Conservation (phyloP, 2,329 filamentous ascomycete genomes). For the Byssochlamys sp. region DNA sequence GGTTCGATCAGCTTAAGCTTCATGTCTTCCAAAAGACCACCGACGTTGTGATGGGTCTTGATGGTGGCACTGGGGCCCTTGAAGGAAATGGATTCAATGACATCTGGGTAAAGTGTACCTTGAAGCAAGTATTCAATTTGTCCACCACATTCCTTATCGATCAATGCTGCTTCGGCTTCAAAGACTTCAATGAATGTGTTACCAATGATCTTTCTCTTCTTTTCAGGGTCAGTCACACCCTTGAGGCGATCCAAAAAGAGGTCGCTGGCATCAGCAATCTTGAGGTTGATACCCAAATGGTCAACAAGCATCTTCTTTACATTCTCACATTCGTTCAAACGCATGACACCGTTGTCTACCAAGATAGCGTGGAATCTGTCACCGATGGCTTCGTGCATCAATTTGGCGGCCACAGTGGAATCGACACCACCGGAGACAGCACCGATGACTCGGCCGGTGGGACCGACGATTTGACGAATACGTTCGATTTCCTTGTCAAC, state of each 20-base stretch:
- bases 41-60: conserved; percentile 57
- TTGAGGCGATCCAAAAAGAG: conserved; percentile 63
- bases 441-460: conserved; percentile 66
- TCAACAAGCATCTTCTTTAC: conserved; percentile 67
- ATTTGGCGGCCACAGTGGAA: conserved; percentile 68
- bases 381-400: conserved; percentile 73
- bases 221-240: conserved; percentile 68
- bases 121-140: conserved; percentile 74
- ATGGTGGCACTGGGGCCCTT: conserved; percentile 58
- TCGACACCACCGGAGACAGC: conserved; percentile 72
- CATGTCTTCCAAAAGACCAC: conserved; percentile 54
- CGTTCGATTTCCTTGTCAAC: conserved; percentile 64
- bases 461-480: conserved; percentile 67
- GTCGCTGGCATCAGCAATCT: conserved; percentile 66
- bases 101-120: conserved; percentile 65
- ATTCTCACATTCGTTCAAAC: conserved; percentile 66
- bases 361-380: conserved; percentile 70
- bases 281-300: conserved; percentile 75
- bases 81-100: conserved; percentile 59
- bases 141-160: conserved; percentile 59
- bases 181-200: conserved; percentile 67
- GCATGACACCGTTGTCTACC: conserved; percentile 71
- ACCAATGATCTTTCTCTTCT: conserved; percentile 77
- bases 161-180: conserved; percentile 61
- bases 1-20: conserved; percentile 53